Base-by-base conservation (phyloP, 345 rosid species). In the Kernera saxatilis region DNA sequence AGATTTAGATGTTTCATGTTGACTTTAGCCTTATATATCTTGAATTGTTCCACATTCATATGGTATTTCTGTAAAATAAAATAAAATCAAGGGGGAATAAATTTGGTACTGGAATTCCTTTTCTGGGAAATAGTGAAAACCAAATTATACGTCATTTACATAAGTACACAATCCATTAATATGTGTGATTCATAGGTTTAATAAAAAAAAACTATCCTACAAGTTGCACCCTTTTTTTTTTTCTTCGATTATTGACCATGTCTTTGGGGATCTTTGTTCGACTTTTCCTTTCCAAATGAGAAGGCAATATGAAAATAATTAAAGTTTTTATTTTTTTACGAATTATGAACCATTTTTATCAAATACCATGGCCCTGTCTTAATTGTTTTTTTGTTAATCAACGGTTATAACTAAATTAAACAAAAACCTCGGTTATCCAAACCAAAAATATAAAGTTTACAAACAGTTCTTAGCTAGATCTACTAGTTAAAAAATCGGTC, bases 1-100 rank as follows among this genome's bases (percentile, higher is more conserved):
- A 33, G 58, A 70, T 32, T 58, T 35, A 18, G 67, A 70, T 58
- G 49, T 70, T 70, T 58, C 29, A 46, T 48, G 14, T 58, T 58
- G 65, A 44, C 57, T 69, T 56, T n/a, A 15, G 7, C 41, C 29
- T 0, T 0, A 18, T 5, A 41, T 32, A 55, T 43, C 3, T 67
- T 40, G 43, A 53, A 37, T 8, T 56, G 14, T 68, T 68, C 54
- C 15, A 67, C 27, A 19, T 21, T 17, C 9, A 29, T 48, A 32
- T 23, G 29, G 2, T 14, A 59, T 23, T 18, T 26, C 14, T 27
- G 46, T 68, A 29, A 30, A 29, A 22, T 22, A 44, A 30, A 44
- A 32, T 14, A 15, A 17, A 52, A 27, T 5, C 30, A 49, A 13
- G 13, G 26, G 5, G 4, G n/a, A 17, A 32, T 3, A n/a, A n/a